phyloP scores from a whole-genome alignment of 768 basidiomycete genomes.

The Gloeophyllum trabeum region DNA sequence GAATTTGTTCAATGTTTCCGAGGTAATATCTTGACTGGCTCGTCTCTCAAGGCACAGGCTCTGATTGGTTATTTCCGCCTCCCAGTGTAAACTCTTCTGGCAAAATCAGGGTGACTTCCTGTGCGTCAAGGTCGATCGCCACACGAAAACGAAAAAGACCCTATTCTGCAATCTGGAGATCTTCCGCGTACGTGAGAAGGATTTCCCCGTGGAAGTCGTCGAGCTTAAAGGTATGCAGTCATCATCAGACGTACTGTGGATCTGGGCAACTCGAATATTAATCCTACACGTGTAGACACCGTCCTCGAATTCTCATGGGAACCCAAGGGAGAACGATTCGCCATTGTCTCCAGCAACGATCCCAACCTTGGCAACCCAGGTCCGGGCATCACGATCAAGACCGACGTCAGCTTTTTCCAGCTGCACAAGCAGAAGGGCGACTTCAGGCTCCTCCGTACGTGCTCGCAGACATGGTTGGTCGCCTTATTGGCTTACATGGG shows the following conservation, averaged over 20 bases:
- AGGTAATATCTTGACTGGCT: constrained; percentile 40
- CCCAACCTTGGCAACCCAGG: constrained; percentile 86
- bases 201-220: constrained; percentile 94
- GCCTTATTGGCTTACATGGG: constrained; percentile 3
- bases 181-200: constrained; percentile 94
- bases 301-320: constrained; percentile 98
- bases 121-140: constrained; percentile 97
- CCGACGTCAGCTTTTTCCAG: constrained; percentile 93
- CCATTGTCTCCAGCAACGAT: constrained; percentile 88
- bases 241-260: too few species aligned
- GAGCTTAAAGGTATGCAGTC: constrained; percentile 87
- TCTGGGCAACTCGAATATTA: constrained; percentile 1
- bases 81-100: constrained; percentile 94
- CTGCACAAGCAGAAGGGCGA: constrained; percentile 88
- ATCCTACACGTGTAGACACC: constrained; percentile 46
- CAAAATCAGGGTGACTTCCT: constrained; percentile 98
- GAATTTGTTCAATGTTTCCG: constrained; percentile 95
- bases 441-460: constrained; percentile 80
- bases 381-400: constrained; percentile 91
- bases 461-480: too few species aligned
- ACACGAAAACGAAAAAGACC: constrained; percentile 97
- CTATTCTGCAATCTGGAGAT: constrained; percentile 98
- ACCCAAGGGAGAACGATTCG: constrained; percentile 94
- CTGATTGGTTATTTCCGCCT: background rate
- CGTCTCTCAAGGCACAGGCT: background rate